Conservation (phyloP, 768 basidiomycete genomes). For the Tricholoma sp. region DNA sequence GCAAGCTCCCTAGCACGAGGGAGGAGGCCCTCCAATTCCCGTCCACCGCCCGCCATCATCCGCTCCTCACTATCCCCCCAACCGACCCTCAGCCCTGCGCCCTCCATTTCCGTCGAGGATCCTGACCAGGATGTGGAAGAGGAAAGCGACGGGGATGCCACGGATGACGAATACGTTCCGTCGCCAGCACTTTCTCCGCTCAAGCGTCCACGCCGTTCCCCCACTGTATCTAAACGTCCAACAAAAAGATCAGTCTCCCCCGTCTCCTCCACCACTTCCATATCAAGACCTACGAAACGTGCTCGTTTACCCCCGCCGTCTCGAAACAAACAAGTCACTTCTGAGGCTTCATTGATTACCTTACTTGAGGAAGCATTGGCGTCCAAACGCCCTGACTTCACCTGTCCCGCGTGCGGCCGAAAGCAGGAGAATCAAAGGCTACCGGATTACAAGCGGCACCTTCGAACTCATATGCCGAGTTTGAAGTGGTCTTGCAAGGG, state of each 20-base stretch:
- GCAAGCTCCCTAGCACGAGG: background rate
- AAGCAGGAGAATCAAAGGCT: conserved; percentile 44
- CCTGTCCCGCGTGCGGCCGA: conserved; percentile 45
- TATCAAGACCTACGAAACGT: conserved; percentile 16
- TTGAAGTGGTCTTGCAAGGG: conserved; percentile 40
- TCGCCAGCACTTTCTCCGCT: conserved; percentile 26
- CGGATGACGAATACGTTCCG: conserved; percentile 43
- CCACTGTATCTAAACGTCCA: conserved; percentile 1
- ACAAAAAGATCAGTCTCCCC: background rate
- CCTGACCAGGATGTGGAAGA: conserved; percentile 25
- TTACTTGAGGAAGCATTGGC: conserved; percentile 15
- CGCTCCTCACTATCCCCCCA: conserved; percentile 3
- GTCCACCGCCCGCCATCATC: background rate
- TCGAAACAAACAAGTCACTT: conserved; percentile 40
- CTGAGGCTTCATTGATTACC: conserved; percentile 5
- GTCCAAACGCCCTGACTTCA: conserved; percentile 20
- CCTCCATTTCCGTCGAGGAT: conserved; percentile 2
- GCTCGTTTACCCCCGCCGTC: conserved; percentile 30
- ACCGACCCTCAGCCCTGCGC: background rate
- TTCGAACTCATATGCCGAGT: conserved; percentile 48
- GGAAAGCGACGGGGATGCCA: conserved; percentile 33
- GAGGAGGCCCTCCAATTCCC: background rate
- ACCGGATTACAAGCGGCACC: conserved; percentile 57
- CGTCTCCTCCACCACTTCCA: conserved; percentile 1
- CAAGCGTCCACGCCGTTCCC: conserved; percentile 25